A percentile compares a stretch with the other conserved stretches of the same genome.
Conservation (phyloP, 1,284 basidiomycete species). For the Waitea zeae region DNA sequence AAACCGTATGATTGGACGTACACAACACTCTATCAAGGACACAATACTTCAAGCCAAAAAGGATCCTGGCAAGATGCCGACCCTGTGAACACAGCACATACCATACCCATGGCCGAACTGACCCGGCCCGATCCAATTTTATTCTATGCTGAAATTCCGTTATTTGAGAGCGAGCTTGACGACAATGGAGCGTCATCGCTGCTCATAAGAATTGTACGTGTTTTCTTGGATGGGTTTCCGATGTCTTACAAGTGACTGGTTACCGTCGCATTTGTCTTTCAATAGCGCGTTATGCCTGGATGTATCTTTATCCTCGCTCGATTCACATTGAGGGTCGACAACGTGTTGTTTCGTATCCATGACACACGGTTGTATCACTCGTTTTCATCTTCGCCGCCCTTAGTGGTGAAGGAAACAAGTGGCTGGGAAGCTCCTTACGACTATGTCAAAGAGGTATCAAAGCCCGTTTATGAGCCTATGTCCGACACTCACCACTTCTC, state of each 20-base stretch:
- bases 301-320: slow-evolving; percentile 84
- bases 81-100: slow-evolving; percentile 30
- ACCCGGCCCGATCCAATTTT: slow-evolving; percentile 86
- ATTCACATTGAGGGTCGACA: slow-evolving; percentile 90
- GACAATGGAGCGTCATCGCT: slow-evolving; percentile 82
- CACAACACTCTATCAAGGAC: slow-evolving; percentile 76
- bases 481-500: slow-evolving; percentile 1
- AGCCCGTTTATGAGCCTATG: not conserved
- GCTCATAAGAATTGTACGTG: slow-evolving; percentile 70
- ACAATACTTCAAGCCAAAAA: slow-evolving; percentile 14
- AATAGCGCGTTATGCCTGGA: slow-evolving; percentile 92
- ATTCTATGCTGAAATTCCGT: slow-evolving; percentile 83
- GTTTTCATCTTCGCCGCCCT: slow-evolving; percentile 40
- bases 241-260: not conserved
- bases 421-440: slow-evolving; percentile 88
- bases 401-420: slow-evolving; percentile 65
- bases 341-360: slow-evolving; percentile 82
- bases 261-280: slow-evolving; percentile 3
- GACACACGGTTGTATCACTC: slow-evolving; percentile 88
- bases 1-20: slow-evolving; percentile 99
- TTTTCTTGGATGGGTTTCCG: not conserved
- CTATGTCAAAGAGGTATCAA: slow-evolving; percentile 55
- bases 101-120: slow-evolving; percentile 69
- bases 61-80: slow-evolving; percentile 33
- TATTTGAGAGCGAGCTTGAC: slow-evolving; percentile 90